phyloP scores from a whole-genome alignment of 331 rosid species.

The Erythrophleum ivorense region DNA sequence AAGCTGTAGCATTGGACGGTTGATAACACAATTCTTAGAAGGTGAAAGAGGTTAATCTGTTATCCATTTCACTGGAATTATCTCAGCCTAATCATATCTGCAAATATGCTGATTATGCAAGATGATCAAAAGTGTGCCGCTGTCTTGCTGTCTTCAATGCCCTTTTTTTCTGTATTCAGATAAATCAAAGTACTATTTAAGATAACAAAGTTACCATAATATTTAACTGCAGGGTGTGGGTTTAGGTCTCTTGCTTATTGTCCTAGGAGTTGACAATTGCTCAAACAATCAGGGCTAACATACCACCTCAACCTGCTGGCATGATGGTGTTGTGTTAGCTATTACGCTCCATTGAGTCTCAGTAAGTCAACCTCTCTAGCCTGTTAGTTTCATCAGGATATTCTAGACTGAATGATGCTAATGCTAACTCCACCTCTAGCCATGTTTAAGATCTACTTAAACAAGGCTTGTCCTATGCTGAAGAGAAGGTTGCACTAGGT shows the following conservation, averaged over 20 bases:
- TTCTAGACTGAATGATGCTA: conserved; percentile 50
- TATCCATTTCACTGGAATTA: conserved; percentile 16
- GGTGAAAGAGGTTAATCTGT: conserved; percentile 32
- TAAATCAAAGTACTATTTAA: conserved; percentile 49
- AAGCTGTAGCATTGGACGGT: conserved; percentile 25
- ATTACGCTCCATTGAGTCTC: conserved; percentile 58
- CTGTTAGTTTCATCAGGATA: conserved; percentile 60
- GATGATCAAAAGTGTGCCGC: conserved; percentile 34
- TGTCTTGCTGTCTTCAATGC: conserved; percentile 42
- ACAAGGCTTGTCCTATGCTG: conserved; percentile 41
- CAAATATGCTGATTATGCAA: conserved; percentile 33
- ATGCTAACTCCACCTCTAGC: conserved; percentile 53
- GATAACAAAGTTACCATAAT: conserved; percentile 63
- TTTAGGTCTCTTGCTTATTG: conserved; percentile 89
- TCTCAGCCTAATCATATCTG: conserved; percentile 39
- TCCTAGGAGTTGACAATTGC: conserved; percentile 88
- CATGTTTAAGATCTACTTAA: conserved; percentile 51
- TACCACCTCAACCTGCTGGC: conserved; percentile 77
- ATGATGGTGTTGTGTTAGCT: conserved; percentile 66
- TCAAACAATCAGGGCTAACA: conserved; percentile 71
- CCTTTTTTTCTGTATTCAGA: conserved; percentile 36
- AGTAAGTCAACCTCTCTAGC: conserved; percentile 75
- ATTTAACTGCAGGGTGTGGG: conserved; percentile 87
- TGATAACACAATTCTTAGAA: conserved; percentile 34
- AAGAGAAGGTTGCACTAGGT: conserved; percentile 51